Percentiles rank a stretch among this genome's conserved stretches.
Evolutionary conservation across 179 eudicot species (phyloP).

Genomic region (Spergularia azorica): DNA sequence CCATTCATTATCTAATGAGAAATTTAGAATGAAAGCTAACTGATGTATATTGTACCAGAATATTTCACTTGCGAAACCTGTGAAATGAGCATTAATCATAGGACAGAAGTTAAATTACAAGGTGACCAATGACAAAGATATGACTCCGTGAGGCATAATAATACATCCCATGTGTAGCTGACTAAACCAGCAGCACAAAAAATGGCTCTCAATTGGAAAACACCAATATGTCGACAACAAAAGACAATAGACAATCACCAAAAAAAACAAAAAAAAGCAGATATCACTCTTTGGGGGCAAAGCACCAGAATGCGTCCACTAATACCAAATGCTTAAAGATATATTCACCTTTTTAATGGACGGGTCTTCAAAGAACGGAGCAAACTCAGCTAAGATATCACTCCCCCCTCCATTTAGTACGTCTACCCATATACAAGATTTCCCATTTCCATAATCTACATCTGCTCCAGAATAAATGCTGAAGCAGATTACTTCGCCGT

Average conservation of each 20-base stretch:
- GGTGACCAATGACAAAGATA: no score
- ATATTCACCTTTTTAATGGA: conserved; percentile 74
- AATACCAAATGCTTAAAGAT: neutral
- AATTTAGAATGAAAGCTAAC: no score
- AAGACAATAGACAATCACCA: neutral
- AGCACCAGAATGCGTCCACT: neutral
- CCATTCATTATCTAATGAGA: no score
- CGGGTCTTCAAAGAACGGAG: conserved; percentile 86
- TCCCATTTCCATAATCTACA: conserved; percentile 78
- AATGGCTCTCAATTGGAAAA: neutral
- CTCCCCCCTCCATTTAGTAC: conserved; percentile 90
- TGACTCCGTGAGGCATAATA: no score
- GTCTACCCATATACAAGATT: conserved; percentile 94
- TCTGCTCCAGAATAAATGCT: conserved; percentile 88
- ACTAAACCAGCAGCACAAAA: no score
- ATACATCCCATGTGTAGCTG: no score
- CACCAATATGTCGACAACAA: conserved; percentile 5
- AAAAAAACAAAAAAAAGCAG: neutral
- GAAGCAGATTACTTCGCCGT: conserved; percentile 96
- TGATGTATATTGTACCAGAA: no score
- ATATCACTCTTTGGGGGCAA: neutral
- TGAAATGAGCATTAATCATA: no score
- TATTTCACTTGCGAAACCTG: no score
- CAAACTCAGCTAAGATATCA: conserved; percentile 64
- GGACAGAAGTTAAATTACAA: no score